Evolutionary conservation across 495 filamentous ascomycete genomes (phyloP).

Genomic region (Daldinia vernicosa): DNA sequence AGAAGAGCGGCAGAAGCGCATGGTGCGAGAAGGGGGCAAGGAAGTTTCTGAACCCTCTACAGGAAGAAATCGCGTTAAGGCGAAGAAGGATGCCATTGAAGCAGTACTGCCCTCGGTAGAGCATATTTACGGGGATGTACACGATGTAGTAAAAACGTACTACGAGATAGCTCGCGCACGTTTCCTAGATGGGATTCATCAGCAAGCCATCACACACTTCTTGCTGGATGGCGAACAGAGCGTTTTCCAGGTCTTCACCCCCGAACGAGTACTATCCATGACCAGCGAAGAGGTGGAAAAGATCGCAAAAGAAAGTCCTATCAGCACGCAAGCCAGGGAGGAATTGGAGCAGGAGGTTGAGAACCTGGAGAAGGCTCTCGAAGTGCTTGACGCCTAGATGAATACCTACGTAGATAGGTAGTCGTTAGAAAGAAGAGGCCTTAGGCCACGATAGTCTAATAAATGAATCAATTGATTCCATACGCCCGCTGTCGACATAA

Average conservation of each 20-base stretch:
- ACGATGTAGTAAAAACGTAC: conserved; percentile 65
- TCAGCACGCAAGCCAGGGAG: conserved; percentile 35
- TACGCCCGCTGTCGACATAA: not conserved
- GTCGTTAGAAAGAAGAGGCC: not conserved
- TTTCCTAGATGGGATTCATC: conserved; percentile 63
- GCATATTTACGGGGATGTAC: conserved; percentile 57
- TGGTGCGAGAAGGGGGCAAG: not conserved
- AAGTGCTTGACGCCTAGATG: conserved; percentile 27
- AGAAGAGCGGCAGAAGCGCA: not conserved
- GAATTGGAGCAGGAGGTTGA: conserved; percentile 30
- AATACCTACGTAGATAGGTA: not conserved
- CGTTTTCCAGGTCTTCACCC: conserved; percentile 45
- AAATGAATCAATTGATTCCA: not conserved
- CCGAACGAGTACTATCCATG: conserved; percentile 43
- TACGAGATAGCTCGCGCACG: conserved; percentile 64
- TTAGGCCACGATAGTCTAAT: not conserved
- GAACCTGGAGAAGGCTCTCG: conserved; percentile 38
- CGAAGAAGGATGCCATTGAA: conserved; percentile 36
- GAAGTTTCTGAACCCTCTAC: too few species aligned
- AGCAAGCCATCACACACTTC: conserved; percentile 44
- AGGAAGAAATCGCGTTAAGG: not conserved
- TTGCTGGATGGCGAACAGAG: conserved; percentile 45
- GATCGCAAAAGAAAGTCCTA: conserved; percentile 51
- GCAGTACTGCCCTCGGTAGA: conserved; percentile 48
- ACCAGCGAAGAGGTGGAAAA: conserved; percentile 45